These are phyloP conservation scores for Fusarium sp. DNA, from an alignment of 2,329 filamentous ascomycete genomes.

Conservation along the genomic window DNA sequence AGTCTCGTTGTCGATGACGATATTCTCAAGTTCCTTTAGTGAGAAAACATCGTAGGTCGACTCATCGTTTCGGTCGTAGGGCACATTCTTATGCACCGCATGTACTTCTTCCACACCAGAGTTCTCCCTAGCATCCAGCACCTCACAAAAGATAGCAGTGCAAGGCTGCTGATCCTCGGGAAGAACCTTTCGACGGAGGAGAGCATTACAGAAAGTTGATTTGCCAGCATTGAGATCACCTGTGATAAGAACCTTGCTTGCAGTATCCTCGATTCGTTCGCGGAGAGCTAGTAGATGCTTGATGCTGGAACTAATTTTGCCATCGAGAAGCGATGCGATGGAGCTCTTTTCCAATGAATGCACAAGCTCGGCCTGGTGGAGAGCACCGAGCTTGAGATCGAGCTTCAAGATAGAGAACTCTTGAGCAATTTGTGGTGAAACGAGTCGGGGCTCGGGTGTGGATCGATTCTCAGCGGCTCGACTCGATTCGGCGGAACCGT, in stretches of 20 bases:
- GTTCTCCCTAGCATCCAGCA: constrained; percentile 91
- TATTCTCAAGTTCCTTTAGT: constrained; percentile 81
- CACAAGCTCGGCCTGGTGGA: constrained; percentile 89
- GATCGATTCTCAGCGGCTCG: constrained; percentile 70
- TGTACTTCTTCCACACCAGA: constrained; percentile 93
- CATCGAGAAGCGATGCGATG: constrained; percentile 88
- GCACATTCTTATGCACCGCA: constrained; percentile 82
- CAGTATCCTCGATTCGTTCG: constrained; percentile 95
- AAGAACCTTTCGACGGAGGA: constrained; percentile 88
- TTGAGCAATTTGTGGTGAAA: constrained; percentile 91
- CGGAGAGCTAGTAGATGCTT: constrained; percentile 87
- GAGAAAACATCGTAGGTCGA: constrained; percentile 90
- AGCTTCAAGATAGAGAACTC: constrained; percentile 96
- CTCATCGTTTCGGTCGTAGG: constrained; percentile 90
- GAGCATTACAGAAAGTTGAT: constrained; percentile 98
- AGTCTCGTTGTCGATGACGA: constrained; percentile 86
- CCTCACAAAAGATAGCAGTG: constrained; percentile 98
- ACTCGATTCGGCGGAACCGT: constrained; percentile 73
- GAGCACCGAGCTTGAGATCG: constrained; percentile 86
- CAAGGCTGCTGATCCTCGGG: constrained; percentile 98
- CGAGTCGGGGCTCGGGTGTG: constrained; percentile 78
- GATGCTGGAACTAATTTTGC: constrained; percentile 93
- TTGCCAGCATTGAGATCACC: constrained; percentile 98
- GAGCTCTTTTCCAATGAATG: constrained; percentile 94
- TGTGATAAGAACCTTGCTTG: constrained; percentile 95